Conservation (phyloP, 2,329 filamentous ascomycete genomes). For the Xylariaceae sp. region DNA sequence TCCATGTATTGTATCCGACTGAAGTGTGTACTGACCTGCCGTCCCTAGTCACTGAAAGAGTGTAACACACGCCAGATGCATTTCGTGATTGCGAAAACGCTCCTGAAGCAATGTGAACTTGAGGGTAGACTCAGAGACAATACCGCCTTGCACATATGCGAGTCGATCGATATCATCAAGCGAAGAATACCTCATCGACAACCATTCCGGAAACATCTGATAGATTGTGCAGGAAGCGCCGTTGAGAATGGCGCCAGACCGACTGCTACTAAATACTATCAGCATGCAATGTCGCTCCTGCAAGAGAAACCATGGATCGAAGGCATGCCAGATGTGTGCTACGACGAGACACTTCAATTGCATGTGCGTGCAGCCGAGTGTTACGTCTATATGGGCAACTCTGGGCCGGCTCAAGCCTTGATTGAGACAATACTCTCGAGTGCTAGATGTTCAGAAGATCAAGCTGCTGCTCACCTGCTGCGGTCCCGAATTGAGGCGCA, state of each 20-base stretch:
- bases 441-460: slow-evolving; percentile 70
- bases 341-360: slow-evolving; percentile 79
- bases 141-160: slow-evolving; percentile 76
- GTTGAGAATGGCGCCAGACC: slow-evolving; percentile 78
- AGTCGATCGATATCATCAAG: slow-evolving; percentile 72
- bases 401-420: slow-evolving; percentile 62
- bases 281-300: slow-evolving; percentile 70
- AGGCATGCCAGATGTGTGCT: slow-evolving; percentile 65
- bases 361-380: slow-evolving; percentile 79
- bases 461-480: slow-evolving; percentile 78
- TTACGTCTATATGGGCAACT: slow-evolving; percentile 72
- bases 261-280: slow-evolving; percentile 79
- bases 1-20: not conserved
- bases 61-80: slow-evolving; percentile 77
- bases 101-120: slow-evolving; percentile 65
- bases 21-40: slow-evolving; percentile 6
- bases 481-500: slow-evolving; percentile 76
- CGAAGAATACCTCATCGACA: slow-evolving; percentile 54
- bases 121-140: slow-evolving; percentile 65
- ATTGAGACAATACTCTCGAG: slow-evolving; percentile 66
- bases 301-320: slow-evolving; percentile 77
- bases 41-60: slow-evolving; percentile 53
- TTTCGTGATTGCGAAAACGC: slow-evolving; percentile 77
- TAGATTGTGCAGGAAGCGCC: slow-evolving; percentile 72
- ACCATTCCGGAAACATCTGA: slow-evolving; percentile 70